phyloP scores from a whole-genome alignment of 805 yeast genomes.

The Candida peoriensis region DNA sequence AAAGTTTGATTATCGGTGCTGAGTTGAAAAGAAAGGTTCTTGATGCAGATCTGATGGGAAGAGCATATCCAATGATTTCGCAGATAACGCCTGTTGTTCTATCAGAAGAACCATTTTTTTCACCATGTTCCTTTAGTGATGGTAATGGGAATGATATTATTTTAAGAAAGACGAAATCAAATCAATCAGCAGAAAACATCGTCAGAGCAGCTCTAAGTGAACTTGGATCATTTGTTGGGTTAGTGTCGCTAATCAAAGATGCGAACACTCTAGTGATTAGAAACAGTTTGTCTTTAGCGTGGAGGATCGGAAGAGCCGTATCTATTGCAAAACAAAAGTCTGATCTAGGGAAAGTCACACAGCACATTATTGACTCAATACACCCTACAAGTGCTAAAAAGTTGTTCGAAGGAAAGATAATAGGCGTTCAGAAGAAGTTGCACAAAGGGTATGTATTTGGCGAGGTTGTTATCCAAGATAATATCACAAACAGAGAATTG shows the following conservation, averaged over 20 bases:
- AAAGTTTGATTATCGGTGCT: constrained; percentile 26
- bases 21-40: constrained; percentile 28
- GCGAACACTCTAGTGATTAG: constrained; percentile 27
- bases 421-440: constrained; percentile 36
- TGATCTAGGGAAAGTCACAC: constrained; percentile 32
- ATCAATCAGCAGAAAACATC: constrained; percentile 29
- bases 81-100: constrained; percentile 34
- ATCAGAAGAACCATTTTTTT: constrained; percentile 18
- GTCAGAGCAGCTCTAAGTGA: constrained; percentile 39
- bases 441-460: constrained; percentile 42
- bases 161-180: constrained; percentile 28
- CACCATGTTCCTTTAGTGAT: constrained; percentile 30
- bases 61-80: constrained; percentile 43
- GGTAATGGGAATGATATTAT: constrained; percentile 37
- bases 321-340: constrained; percentile 31
- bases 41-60: constrained; percentile 40
- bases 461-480: constrained; percentile 29
- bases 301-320: constrained; percentile 45
- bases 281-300: constrained; percentile 35
- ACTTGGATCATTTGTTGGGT: constrained; percentile 36
- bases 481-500: constrained; percentile 10
- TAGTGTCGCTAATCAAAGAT: constrained; percentile 29
- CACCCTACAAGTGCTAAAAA: constrained; percentile 26
- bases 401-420: constrained; percentile 38
- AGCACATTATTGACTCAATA: constrained; percentile 32